phyloP scores from a whole-genome alignment of 1,284 basidiomycete genomes.

The Athelia psychrophila region DNA sequence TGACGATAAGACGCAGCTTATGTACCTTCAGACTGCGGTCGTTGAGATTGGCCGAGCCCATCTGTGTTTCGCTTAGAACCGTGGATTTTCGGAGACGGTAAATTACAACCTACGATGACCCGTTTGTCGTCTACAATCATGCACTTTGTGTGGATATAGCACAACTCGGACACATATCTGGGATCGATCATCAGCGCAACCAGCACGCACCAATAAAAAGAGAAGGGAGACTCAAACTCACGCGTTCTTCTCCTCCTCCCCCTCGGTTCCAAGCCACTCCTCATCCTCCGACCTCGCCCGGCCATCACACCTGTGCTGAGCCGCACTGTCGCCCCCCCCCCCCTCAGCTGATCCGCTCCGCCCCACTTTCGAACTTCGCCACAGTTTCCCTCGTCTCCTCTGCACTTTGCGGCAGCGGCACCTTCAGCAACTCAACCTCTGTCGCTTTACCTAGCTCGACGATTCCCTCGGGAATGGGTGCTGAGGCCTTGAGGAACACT shows the following conservation, averaged over 20 bases:
- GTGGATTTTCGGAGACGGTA: too few species aligned
- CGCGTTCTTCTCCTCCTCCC: constrained; percentile 80
- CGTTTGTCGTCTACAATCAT: constrained; percentile 93
- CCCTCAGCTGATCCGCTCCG: constrained; percentile 52
- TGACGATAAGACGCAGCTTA: constrained; percentile 2
- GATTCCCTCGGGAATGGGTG: constrained; percentile 40
- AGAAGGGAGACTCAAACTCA: constrained; percentile 36
- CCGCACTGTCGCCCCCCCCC: constrained; percentile 68
- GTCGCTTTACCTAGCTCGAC: constrained; percentile 43
- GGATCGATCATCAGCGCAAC: constrained; percentile 8
- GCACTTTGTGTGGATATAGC: constrained; percentile 83
- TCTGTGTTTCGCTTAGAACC: constrained; percentile 35
- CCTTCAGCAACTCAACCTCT: constrained; percentile 48
- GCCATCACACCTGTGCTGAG: constrained; percentile 74
- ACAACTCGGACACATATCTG: constrained; percentile 79
- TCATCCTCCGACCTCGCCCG: constrained; percentile 62
- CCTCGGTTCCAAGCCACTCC: constrained; percentile 77
- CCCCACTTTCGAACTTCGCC: constrained; percentile 62
- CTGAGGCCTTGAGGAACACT: constrained; percentile 50
- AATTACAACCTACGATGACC: constrained; percentile 66
- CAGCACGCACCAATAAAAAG: too few species aligned
- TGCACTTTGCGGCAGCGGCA: constrained; percentile 62
- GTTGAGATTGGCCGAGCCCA: constrained; percentile 90
- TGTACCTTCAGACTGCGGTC: constrained; percentile 75
- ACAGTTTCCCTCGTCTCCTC: constrained; percentile 67